A percentile compares a stretch with the other conserved stretches of the same genome.
phyloP scores from a whole-genome alignment of 345 rosid genomes.

The Boechera stricta region DNA sequence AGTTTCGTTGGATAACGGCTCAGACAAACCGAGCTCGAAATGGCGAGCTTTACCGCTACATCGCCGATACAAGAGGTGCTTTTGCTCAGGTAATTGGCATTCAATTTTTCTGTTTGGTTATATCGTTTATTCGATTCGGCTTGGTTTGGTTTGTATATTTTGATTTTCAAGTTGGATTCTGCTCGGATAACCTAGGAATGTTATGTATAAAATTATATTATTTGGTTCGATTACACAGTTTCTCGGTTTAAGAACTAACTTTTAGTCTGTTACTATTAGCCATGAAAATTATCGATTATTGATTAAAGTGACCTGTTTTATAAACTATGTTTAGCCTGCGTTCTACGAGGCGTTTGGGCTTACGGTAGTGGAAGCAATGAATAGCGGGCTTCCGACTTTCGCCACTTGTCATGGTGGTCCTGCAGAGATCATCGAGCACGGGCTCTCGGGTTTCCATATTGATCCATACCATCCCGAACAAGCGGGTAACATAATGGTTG shows the following conservation, averaged over 20 bases:
- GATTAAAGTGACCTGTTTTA: background rate
- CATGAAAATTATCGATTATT: background rate
- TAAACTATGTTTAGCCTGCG: conserved; percentile 70
- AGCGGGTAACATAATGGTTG: conserved; percentile 59
- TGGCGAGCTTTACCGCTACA: conserved; percentile 93
- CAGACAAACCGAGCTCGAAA: conserved; percentile 97
- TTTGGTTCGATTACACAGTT: too few species aligned
- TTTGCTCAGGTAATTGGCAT: conserved; percentile 76
- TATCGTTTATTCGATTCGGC: background rate
- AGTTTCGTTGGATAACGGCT: conserved; percentile 86
- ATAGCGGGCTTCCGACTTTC: conserved; percentile 94
- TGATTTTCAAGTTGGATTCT: background rate
- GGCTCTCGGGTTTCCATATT: conserved; percentile 86
- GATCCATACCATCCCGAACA: conserved; percentile 97
- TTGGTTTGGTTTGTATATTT: background rate
- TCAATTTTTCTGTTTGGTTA: background rate
- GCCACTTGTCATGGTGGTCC: conserved; percentile 99
- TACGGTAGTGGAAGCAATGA: conserved; percentile 97
- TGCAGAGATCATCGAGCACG: conserved; percentile 89
- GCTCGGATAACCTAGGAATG: background rate
- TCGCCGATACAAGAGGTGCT: conserved; percentile 84
- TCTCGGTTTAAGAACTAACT: too few species aligned
- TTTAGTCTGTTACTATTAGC: background rate
- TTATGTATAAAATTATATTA: too few species aligned
- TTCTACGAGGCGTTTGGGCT: conserved; percentile 99